A percentile compares a stretch with the other conserved stretches of the same genome.
phyloP scores from a whole-genome alignment of 495 filamentous ascomycete genomes.

The Entonaema liquescens region DNA sequence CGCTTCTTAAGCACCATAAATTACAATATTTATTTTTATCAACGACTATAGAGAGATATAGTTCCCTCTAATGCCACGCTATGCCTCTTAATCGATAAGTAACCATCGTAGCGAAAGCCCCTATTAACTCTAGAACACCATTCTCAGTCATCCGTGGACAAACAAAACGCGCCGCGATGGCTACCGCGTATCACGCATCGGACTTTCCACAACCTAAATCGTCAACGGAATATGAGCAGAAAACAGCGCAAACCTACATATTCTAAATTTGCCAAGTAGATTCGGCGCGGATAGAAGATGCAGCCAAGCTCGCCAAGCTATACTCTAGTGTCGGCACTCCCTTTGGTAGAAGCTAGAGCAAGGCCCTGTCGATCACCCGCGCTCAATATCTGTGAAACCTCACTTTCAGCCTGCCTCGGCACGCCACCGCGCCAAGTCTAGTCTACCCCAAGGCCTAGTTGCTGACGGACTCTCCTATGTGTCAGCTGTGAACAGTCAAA shows the following conservation, averaged over 20 bases:
- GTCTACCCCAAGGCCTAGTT: constrained; percentile 19
- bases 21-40: background rate
- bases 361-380: constrained; percentile 41
- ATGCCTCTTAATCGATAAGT: background rate
- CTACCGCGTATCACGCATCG: constrained; percentile 6
- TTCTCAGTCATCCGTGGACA: background rate
- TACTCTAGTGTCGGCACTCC: constrained; percentile 31
- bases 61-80: background rate
- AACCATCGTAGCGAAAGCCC: background rate
- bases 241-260: background rate
- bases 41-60: background rate
- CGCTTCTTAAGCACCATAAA: background rate
- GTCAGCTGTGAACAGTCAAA: background rate
- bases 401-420: constrained; percentile 18
- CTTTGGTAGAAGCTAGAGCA: constrained; percentile 18
- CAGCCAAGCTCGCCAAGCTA: constrained; percentile 34
- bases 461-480: constrained; percentile 3
- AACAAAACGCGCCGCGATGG: background rate
- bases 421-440: constrained; percentile 26
- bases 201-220: constrained; percentile 26
- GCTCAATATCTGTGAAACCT: constrained; percentile 24
- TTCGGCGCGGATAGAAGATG: constrained; percentile 26
- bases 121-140: constrained; percentile 6
- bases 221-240: background rate
- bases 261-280: constrained; percentile 26